Percentiles rank a stretch among this genome's conserved stretches.
phyloP scores from a whole-genome alignment of 495 filamentous ascomycete species.

The Hypoxylon lienhwacheense region DNA sequence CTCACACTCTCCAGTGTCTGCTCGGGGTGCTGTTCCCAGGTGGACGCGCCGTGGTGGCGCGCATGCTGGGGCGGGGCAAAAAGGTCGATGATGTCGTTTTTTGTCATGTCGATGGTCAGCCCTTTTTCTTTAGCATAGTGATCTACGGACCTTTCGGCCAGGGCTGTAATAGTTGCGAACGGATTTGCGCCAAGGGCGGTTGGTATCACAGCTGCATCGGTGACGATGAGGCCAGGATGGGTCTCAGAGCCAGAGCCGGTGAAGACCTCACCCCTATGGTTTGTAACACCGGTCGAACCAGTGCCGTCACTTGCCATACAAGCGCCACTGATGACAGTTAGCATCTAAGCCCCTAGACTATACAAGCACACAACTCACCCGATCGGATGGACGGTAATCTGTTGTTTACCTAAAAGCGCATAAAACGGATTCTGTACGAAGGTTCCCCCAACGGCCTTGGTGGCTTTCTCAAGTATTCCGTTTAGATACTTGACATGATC shows the following conservation, averaged over 20 bases:
- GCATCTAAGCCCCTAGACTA: constrained; percentile 2
- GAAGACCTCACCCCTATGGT: constrained; percentile 64
- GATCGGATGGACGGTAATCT: constrained; percentile 70
- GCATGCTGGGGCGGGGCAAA: constrained; percentile 46
- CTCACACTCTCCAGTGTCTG: constrained; percentile 38
- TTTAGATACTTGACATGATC: constrained; percentile 59
- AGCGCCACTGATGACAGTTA: constrained; percentile 50
- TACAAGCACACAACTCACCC: constrained; percentile 45
- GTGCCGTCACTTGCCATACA: constrained; percentile 63
- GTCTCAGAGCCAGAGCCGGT: constrained; percentile 53
- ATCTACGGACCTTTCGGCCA: constrained; percentile 65
- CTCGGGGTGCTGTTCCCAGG: constrained; percentile 12
- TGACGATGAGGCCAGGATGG: constrained; percentile 61
- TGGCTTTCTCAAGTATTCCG: constrained; percentile 53
- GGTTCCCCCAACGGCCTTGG: constrained; percentile 59
- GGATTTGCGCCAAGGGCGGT: constrained; percentile 68
- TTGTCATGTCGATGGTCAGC: constrained; percentile 53
- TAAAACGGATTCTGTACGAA: constrained; percentile 61
- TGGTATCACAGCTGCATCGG: constrained; percentile 65
- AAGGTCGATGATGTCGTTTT: constrained; percentile 55
- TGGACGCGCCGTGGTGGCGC: constrained; percentile 10
- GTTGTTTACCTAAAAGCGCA: constrained; percentile 55
- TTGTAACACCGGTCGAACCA: constrained; percentile 61
- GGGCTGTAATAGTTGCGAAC: constrained; percentile 69
- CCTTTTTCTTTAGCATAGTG: constrained; percentile 45